These are phyloP conservation scores for Populus euphratica DNA, from an alignment of 345 rosid species.

Conservation along the genomic window DNA sequence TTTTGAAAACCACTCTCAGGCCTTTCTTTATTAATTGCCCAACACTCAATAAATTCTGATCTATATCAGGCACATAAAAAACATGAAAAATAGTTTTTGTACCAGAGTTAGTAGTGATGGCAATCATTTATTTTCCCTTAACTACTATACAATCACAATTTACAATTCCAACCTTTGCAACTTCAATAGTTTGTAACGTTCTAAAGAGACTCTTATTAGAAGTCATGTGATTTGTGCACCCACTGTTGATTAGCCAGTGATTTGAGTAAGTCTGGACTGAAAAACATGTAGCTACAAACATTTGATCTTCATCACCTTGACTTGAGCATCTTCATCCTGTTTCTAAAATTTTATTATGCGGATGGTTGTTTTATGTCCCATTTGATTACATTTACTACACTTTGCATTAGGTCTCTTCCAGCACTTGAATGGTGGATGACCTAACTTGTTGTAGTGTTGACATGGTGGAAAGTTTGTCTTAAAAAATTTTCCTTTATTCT, in stretches of 20 bases:
- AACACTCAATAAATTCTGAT: constrained; percentile 21
- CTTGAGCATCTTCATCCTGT: too few species aligned
- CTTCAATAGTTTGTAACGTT: not conserved
- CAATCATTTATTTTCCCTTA: not conserved
- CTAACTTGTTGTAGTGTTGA: too few species aligned
- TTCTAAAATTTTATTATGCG: too few species aligned
- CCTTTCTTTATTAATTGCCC: not conserved
- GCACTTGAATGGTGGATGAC: too few species aligned
- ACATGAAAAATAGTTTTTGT: constrained; percentile 1
- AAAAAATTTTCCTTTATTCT: too few species aligned
- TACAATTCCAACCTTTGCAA: not conserved
- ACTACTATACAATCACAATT: not conserved
- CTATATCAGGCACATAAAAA: not conserved
- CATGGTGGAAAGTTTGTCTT: too few species aligned
- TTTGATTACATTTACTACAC: too few species aligned
- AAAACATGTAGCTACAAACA: too few species aligned
- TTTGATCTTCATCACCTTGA: too few species aligned
- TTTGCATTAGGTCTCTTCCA: too few species aligned
- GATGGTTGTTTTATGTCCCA: too few species aligned
- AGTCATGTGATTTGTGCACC: not conserved
- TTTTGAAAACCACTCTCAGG: constrained; percentile 1
- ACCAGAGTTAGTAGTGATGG: not conserved
- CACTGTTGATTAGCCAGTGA: not conserved
- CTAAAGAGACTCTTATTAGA: accelerated
- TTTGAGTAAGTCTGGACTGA: too few species aligned